Evolutionary conservation across 1,284 basidiomycete species (phyloP).

Genomic region (Phenoliferia sp.): DNA sequence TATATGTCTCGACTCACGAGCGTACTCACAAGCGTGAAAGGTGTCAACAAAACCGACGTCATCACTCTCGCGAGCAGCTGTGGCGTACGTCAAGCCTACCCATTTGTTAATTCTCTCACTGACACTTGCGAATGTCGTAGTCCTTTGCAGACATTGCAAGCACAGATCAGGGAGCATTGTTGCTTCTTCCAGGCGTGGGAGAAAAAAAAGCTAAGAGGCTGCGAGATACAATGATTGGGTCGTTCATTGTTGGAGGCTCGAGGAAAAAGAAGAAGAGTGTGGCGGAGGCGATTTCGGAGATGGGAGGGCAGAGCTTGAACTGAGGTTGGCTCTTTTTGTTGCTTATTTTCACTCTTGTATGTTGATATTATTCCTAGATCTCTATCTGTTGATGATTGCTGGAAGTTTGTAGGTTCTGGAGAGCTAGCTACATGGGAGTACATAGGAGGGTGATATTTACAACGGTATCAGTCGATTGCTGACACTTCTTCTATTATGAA

Average conservation of each 20-base stretch:
- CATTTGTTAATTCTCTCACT: neutral
- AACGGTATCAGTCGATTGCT: too few relatives aligned
- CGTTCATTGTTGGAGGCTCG: conserved; percentile 42
- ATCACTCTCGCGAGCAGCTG: conserved; percentile 88
- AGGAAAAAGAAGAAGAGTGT: conserved; percentile 16
- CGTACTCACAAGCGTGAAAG: conserved; percentile 83
- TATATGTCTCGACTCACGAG: conserved; percentile 75
- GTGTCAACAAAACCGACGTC: conserved; percentile 96
- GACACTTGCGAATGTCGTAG: conserved; percentile 45
- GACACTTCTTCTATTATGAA: too few relatives aligned
- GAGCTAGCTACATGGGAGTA: too few relatives aligned
- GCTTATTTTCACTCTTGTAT: too few relatives aligned
- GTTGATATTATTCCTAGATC: too few relatives aligned
- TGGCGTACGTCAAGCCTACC: conserved; percentile 50
- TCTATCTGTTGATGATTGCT: too few relatives aligned
- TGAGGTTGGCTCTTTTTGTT: too few relatives aligned
- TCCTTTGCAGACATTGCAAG: conserved; percentile 74
- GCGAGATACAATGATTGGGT: conserved; percentile 49
- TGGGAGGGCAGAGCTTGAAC: conserved; percentile 5
- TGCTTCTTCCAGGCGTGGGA: conserved; percentile 85
- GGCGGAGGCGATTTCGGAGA: conserved; percentile 5
- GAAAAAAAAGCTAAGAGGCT: conserved; percentile 79
- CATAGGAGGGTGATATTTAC: too few relatives aligned
- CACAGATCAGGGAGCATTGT: conserved; percentile 67
- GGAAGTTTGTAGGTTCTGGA: too few relatives aligned